A percentile compares a stretch with the other conserved stretches of the same genome.
Evolutionary conservation across 1,139 yeast genomes (phyloP).

Genomic region (Citeromyces hawaiiensis): DNA sequence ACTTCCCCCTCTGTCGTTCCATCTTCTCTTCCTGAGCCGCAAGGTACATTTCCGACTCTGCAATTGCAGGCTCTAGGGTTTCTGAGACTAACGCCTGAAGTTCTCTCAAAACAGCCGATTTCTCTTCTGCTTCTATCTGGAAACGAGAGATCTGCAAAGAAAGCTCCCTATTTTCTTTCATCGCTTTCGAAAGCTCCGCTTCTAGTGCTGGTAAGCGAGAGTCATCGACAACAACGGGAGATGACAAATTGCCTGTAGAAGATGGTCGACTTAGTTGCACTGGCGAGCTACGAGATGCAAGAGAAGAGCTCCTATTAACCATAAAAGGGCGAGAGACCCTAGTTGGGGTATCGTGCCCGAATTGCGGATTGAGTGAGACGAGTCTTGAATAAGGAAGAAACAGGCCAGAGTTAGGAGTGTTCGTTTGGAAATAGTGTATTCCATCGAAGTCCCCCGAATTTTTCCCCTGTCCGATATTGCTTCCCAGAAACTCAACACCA

Average conservation of each 20-base stretch:
- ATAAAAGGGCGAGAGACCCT: conserved; percentile 1
- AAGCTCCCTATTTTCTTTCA: conserved; percentile 7
- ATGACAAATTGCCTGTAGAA: background rate
- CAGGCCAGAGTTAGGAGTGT: conserved; percentile 53
- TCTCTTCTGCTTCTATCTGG: conserved; percentile 18
- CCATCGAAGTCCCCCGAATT: conserved; percentile 67
- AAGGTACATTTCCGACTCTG: conserved; percentile 28
- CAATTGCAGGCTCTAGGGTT: conserved; percentile 27
- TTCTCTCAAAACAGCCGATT: conserved; percentile 24
- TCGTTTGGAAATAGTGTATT: conserved; percentile 46
- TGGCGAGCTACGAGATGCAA: background rate
- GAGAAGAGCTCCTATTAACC: background rate
- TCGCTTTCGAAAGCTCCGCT: background rate
- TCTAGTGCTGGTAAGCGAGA: background rate
- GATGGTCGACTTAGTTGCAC: background rate
- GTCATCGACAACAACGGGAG: background rate
- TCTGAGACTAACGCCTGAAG: conserved; percentile 29
- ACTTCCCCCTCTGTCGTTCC: conserved; percentile 26
- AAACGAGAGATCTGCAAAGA: conserved; percentile 6
- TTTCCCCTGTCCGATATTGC: conserved; percentile 54
- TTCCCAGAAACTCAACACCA: conserved; percentile 71
- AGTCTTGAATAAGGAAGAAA: conserved; percentile 62
- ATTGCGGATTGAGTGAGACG: conserved; percentile 14
- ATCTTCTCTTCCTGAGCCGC: conserved; percentile 30
- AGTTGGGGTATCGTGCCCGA: conserved; percentile 3